Evolutionary conservation across 345 rosid genomes (phyloP).

Genomic region (Passiflora organensis): DNA sequence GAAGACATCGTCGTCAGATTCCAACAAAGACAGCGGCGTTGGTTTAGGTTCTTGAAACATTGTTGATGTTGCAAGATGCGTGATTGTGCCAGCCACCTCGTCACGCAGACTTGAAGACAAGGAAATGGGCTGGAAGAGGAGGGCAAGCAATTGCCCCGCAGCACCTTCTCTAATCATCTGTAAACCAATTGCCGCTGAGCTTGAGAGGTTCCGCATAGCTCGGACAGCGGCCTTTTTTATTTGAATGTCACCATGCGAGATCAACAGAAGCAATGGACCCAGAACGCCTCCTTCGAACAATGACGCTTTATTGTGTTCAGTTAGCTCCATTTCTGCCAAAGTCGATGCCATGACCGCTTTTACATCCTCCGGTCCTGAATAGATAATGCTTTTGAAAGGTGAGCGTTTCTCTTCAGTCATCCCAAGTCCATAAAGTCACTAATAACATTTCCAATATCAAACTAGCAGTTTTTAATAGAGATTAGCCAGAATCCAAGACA

Average conservation of each 20-base stretch:
- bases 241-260: slow-evolving; percentile 28
- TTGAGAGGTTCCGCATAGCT: slow-evolving; percentile 52
- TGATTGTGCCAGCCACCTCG: slow-evolving; percentile 44
- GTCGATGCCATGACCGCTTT: slow-evolving; percentile 45
- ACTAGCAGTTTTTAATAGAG: no score
- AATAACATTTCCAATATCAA: no score
- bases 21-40: slow-evolving; percentile 38
- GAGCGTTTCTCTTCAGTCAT: not conserved
- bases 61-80: slow-evolving; percentile 56
- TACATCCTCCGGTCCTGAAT: slow-evolving; percentile 53
- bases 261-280: slow-evolving; percentile 45
- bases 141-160: slow-evolving; percentile 37
- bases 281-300: slow-evolving; percentile 50
- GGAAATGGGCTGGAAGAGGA: slow-evolving; percentile 39
- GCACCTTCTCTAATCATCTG: slow-evolving; percentile 63
- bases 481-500: no score
- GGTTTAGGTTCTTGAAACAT: slow-evolving; percentile 33
- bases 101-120: slow-evolving; percentile 43
- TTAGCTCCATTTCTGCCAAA: slow-evolving; percentile 57
- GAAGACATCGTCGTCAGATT: slow-evolving; percentile 45
- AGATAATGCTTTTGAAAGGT: slow-evolving; percentile 6
- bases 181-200: slow-evolving; percentile 46
- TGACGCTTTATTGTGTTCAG: slow-evolving; percentile 52
- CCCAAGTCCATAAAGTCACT: not conserved
- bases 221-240: slow-evolving; percentile 42